Conservation (phyloP, 2,329 filamentous ascomycete genomes). For the Fusarium acutatum region DNA sequence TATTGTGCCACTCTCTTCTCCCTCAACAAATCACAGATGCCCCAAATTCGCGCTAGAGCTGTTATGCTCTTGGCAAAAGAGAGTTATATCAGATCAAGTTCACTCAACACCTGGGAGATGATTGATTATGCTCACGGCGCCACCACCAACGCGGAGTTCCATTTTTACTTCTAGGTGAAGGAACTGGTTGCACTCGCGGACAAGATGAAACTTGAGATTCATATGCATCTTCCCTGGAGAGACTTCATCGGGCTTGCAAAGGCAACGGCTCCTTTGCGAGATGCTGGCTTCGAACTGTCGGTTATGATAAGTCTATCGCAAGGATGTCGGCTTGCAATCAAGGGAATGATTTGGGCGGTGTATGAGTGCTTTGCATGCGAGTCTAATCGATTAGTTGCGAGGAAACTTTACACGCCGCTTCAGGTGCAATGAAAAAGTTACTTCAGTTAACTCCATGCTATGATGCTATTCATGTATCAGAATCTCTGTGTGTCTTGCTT, state of each 20-base stretch:
- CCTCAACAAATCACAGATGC: neutral
- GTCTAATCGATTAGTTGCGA: neutral
- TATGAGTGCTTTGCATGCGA: neutral
- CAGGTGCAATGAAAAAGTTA: neutral
- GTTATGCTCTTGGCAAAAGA: neutral
- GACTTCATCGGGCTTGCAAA: neutral
- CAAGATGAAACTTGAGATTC: neutral
- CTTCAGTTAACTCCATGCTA: neutral
- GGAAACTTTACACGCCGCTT: too few species aligned
- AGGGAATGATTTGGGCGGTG: neutral
- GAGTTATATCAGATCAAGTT: too few species aligned
- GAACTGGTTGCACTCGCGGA: neutral
- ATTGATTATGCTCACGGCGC: neutral
- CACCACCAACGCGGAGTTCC: neutral
- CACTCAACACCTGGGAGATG: neutral
- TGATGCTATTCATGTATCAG: neutral
- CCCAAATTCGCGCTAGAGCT: neutral
- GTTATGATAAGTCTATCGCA: neutral
- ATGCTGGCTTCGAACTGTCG: neutral
- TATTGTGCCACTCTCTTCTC: neutral
- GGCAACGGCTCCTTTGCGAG: neutral
- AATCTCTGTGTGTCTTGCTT: neutral
- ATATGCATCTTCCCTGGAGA: neutral
- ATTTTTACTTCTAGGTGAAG: neutral
- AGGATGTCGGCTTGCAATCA: too few species aligned